phyloP scores from a whole-genome alignment of 2,329 filamentous ascomycete genomes.

The Venturia effusa region DNA sequence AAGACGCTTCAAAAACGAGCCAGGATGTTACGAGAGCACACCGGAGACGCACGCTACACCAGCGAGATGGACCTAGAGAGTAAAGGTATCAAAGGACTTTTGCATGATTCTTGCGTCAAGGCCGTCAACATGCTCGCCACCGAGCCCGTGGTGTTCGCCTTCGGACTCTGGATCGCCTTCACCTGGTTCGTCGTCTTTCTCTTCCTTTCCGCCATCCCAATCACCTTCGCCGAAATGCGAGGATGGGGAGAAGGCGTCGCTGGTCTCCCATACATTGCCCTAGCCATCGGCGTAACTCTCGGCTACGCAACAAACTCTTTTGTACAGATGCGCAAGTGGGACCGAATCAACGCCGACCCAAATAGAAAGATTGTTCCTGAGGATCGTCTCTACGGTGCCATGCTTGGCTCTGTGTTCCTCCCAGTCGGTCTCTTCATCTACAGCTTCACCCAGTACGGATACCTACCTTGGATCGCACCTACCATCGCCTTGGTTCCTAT shows the following conservation, averaged over 20 bases:
- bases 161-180: constrained; percentile 83
- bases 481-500: constrained; percentile 31
- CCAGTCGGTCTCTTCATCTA: constrained; percentile 40
- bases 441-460: constrained; percentile 38
- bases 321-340: constrained; percentile 25
- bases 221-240: constrained; percentile 31
- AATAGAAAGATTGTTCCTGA: constrained; percentile 29
- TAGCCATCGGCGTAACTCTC: constrained; percentile 30
- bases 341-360: constrained; percentile 21
- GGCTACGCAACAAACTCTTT: constrained; percentile 23
- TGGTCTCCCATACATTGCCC: constrained; percentile 32
- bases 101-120: constrained; percentile 43
- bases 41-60: constrained; percentile 61
- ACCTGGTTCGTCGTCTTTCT: constrained; percentile 59
- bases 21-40: constrained; percentile 33
- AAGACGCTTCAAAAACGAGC: constrained; percentile 72
- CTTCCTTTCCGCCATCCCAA: constrained; percentile 38
- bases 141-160: constrained; percentile 72
- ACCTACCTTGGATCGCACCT: constrained; percentile 31
- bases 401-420: constrained; percentile 43
- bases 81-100: constrained; percentile 44
- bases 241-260: constrained; percentile 30
- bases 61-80: constrained; percentile 55
- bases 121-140: constrained; percentile 73
- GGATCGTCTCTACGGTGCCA: constrained; percentile 36